Evolutionary conservation across 495 filamentous ascomycete genomes (phyloP).

Genomic region (Hyaloscypha finlandica): DNA sequence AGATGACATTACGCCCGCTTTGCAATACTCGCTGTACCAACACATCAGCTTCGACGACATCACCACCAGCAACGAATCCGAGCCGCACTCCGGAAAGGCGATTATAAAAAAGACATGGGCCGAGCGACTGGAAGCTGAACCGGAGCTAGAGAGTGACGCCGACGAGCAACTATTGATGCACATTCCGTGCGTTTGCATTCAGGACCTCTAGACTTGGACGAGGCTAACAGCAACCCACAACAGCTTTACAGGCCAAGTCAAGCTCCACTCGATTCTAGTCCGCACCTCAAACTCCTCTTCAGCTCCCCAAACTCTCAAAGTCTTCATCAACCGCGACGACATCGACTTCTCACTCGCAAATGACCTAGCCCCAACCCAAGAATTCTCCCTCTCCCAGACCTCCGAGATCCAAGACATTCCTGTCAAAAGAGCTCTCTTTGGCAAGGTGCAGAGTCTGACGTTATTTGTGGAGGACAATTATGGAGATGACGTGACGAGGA

Average conservation of each 20-base stretch:
- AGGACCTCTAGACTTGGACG: not conserved
- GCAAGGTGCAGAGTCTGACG: conserved; percentile 70
- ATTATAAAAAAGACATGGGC: conserved; percentile 91
- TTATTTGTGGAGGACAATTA: conserved; percentile 85
- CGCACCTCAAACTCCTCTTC: conserved; percentile 68
- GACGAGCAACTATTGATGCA: conserved; percentile 94
- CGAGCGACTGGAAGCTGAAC: conserved; percentile 68
- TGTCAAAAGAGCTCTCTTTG: conserved; percentile 86
- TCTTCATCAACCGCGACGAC: conserved; percentile 83
- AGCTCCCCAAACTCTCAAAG: conserved; percentile 80
- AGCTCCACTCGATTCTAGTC: conserved; percentile 84
- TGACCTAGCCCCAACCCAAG: conserved; percentile 72
- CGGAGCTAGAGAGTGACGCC: conserved; percentile 78
- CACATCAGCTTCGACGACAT: conserved; percentile 89
- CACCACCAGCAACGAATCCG: conserved; percentile 79
- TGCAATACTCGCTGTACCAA: conserved; percentile 85
- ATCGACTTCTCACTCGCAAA: conserved; percentile 79
- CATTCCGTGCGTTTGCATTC: conserved; percentile 64
- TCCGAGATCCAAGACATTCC: conserved; percentile 82
- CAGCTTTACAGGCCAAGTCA: conserved; percentile 92
- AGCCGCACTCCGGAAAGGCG: conserved; percentile 64
- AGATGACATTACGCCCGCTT: conserved; percentile 87
- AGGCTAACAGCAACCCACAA: conserved; percentile 12
- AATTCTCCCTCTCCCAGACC: conserved; percentile 75
- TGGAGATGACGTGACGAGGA: conserved; percentile 67